Evolutionary conservation across 1,139 yeast genomes (phyloP).

Genomic region (Yamadazyma spencermartinsiae): DNA sequence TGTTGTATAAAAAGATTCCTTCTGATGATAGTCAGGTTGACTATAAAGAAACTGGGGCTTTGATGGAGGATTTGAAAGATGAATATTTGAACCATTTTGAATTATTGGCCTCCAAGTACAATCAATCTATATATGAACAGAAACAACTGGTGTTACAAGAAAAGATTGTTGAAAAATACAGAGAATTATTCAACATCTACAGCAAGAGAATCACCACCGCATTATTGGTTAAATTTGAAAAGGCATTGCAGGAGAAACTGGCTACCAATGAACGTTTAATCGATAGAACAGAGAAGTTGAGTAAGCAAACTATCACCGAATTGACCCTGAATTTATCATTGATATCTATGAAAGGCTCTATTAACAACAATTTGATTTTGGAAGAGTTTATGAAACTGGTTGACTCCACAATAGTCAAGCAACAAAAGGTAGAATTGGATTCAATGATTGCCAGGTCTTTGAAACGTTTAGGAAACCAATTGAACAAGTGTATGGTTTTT

Average conservation of each 20-base stretch:
- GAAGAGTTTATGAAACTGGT: conserved; percentile 23
- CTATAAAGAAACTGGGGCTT: conserved; percentile 40
- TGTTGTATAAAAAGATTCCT: conserved; percentile 13
- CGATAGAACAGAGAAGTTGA: conserved; percentile 16
- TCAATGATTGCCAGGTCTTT: conserved; percentile 33
- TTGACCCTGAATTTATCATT: conserved; percentile 10
- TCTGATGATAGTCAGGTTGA: conserved; percentile 21
- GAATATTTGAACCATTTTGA: conserved; percentile 59
- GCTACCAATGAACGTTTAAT: conserved; percentile 22
- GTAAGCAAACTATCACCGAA: conserved; percentile 4
- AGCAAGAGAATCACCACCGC: conserved; percentile 22
- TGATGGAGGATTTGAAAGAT: conserved; percentile 41
- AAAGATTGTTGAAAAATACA: conserved; percentile 47
- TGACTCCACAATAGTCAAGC: conserved; percentile 28
- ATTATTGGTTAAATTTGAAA: conserved; percentile 19
- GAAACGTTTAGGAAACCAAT: conserved; percentile 39
- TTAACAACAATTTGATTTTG: conserved; percentile 14
- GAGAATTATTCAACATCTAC: conserved; percentile 41
- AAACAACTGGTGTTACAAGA: conserved; percentile 51
- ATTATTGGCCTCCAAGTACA: conserved; percentile 70
- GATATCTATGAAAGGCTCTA: conserved; percentile 14
- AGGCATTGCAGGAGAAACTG: conserved; percentile 19
- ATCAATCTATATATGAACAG: conserved; percentile 60
- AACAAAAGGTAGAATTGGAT: conserved; percentile 49
- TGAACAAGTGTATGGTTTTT: conserved; percentile 42